A percentile compares a stretch with the other conserved stretches of the same genome.
Evolutionary conservation across 768 basidiomycete species (phyloP).

Genomic region (Scleroderma citrinum): DNA sequence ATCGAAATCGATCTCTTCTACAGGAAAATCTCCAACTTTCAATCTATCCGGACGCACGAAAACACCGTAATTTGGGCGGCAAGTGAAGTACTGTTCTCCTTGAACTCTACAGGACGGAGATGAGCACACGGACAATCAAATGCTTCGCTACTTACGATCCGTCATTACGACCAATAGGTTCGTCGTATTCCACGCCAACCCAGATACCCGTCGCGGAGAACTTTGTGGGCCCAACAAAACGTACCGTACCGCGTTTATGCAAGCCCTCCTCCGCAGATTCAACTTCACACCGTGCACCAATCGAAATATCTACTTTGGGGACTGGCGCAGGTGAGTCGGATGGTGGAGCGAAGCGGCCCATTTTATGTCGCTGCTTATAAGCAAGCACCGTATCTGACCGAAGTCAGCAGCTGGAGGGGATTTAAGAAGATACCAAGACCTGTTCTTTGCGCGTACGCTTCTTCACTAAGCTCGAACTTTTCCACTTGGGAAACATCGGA

Average conservation of each 20-base stretch:
- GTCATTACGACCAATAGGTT: conserved; percentile 93
- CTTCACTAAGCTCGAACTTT: conserved; percentile 84
- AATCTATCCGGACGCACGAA: conserved; percentile 86
- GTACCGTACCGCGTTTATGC: conserved; percentile 75
- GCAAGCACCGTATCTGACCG: conserved; percentile 76
- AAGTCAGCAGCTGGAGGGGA: conserved; percentile 2
- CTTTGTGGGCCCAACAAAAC: conserved; percentile 76
- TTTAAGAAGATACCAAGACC: conserved; percentile 40
- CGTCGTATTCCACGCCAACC: conserved; percentile 94
- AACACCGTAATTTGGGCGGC: conserved; percentile 68
- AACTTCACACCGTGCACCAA: conserved; percentile 81
- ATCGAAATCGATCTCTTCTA: conserved; percentile 69
- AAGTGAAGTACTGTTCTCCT: conserved; percentile 81
- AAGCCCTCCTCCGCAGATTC: conserved; percentile 63
- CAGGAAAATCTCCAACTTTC: conserved; percentile 79
- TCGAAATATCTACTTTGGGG: conserved; percentile 41
- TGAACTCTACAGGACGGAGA: conserved; percentile 51
- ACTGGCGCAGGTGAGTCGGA: conserved; percentile 29
- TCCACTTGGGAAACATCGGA: conserved; percentile 83
- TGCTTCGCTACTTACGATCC: conserved; percentile 64
- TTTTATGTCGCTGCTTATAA: conserved; percentile 80
- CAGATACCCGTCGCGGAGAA: conserved; percentile 68
- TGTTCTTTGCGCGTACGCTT: conserved; percentile 73
- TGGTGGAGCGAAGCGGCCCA: conserved; percentile 80
- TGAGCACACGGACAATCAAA: not conserved